Base-by-base conservation (phyloP, 768 basidiomycete genomes). In the Cubamyces lactineus region DNA sequence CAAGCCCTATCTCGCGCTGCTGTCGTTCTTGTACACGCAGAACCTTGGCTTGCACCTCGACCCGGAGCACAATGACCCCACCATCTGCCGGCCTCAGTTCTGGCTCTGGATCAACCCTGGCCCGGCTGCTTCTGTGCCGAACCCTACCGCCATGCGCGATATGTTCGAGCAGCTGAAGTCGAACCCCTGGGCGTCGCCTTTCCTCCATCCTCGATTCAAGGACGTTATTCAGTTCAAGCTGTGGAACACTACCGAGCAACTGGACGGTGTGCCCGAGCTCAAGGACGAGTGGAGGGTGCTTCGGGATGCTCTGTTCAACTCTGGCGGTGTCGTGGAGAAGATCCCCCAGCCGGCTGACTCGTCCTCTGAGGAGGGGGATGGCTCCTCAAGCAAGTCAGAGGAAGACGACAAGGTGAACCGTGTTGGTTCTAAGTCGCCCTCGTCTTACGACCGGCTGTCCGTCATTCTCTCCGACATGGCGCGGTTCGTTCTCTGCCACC, bases 21-120 rank as follows among this genome's bases (percentile, higher is more conserved):
- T 96, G 23, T 97, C 95, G 17, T 99, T 94, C 81, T 83, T 98
- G 39, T 98, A 88, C 78, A 97, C 96, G 3, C 97, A 99, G 73
- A 97, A 97, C 71, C 84, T 91, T 16, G 93, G 90, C 15, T 80
- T 99, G 24, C 88, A 96, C 68, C 73, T 86, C 23, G 79, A 84
- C 54, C 70, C 77, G 26, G 78, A 81, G 62, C 75, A 80, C 3
- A 72, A 75, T n/a, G 78, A 86, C 54, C 63, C 84, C 0, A 69
- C 71, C 1, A 80, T 86, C 24, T 99, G 97, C 74, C 84, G 94
- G 39, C 93, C 97, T 0, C 86, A 96, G 69, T 91, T 98, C 71
- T 98, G 94, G 94, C 75, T 98, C 51, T 99, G 96, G 96, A 96
- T 98, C 72, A 98, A 96, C 72, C 95, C 96, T 9, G 96, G 94